Conservation (phyloP, 345 rosid species). For the Eucalyptus sp. region DNA sequence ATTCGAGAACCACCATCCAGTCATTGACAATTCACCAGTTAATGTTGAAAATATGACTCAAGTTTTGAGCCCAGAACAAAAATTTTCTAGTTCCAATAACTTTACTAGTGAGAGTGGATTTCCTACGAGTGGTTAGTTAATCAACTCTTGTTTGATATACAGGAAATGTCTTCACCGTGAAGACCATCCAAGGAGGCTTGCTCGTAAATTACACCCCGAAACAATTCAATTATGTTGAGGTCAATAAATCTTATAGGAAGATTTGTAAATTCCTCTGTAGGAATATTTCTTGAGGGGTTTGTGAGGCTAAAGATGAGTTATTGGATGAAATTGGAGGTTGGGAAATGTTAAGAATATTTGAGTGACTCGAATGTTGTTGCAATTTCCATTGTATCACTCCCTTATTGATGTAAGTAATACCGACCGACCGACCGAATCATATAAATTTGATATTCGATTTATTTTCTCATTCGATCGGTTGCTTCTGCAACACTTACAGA, state of each 20-base stretch:
- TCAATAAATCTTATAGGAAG: neutral
- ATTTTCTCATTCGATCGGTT: neutral
- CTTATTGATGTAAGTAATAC: no score
- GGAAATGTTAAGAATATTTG: accelerated
- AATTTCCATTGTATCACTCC: neutral
- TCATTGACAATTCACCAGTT: neutral
- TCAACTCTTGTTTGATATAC: no score
- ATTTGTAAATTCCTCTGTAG: neutral
- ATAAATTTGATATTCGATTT: no score
- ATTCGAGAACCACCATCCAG: neutral
- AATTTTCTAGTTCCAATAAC: no score
- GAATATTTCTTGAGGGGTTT: neutral
- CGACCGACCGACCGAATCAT: accelerated
- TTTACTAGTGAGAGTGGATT: neutral
- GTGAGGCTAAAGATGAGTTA: neutral
- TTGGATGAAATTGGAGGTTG: no score
- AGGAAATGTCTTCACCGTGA: no score
- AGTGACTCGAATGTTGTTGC: no score
- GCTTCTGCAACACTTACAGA: neutral
- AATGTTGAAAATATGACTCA: neutral
- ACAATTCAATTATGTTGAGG: neutral
- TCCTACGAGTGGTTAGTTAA: neutral
- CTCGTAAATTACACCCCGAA: no score
- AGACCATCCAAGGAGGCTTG: no score
- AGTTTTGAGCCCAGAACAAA: no score